These are phyloP conservation scores for Candida ulmi DNA, from an alignment of 805 yeast genomes.

Conservation along the genomic window DNA sequence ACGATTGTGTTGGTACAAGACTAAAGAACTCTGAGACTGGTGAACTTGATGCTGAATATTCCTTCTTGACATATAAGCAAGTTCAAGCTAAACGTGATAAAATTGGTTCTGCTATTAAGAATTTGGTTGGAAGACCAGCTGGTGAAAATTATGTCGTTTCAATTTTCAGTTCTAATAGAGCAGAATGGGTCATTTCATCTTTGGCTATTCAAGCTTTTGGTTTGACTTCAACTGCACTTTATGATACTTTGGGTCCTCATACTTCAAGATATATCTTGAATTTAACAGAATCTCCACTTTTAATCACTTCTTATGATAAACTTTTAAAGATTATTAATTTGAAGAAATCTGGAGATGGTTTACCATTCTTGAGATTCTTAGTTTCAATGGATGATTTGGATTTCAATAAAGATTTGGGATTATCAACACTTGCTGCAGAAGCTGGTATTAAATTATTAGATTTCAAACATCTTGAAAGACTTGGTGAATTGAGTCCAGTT, in stretches of 20 bases:
- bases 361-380: conserved; percentile 35
- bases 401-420: conserved; percentile 25
- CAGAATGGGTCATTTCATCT: conserved; percentile 65
- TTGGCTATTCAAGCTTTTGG: conserved; percentile 55
- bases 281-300: conserved; percentile 58
- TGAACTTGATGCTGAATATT: conserved; percentile 35
- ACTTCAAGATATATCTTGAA: conserved; percentile 58
- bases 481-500: conserved; percentile 31
- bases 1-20: conserved; percentile 33
- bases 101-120: conserved; percentile 50
- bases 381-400: conserved; percentile 41
- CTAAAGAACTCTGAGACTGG: conserved; percentile 23
- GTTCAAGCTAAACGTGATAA: conserved; percentile 35
- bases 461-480: conserved; percentile 30
- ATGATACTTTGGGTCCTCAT: conserved; percentile 51
- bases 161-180: conserved; percentile 48
- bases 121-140: conserved; percentile 20
- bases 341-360: conserved; percentile 11
- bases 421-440: conserved; percentile 16
- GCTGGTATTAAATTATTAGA: conserved; percentile 29
- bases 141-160: conserved; percentile 42
- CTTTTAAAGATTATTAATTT: conserved; percentile 32
- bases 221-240: conserved; percentile 43
- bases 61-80: conserved; percentile 33
- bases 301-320: conserved; percentile 42